Percentiles rank a stretch among this genome's conserved stretches.
Conservation (phyloP, 2,329 filamentous ascomycete species). For the Fusarium begoniae region DNA sequence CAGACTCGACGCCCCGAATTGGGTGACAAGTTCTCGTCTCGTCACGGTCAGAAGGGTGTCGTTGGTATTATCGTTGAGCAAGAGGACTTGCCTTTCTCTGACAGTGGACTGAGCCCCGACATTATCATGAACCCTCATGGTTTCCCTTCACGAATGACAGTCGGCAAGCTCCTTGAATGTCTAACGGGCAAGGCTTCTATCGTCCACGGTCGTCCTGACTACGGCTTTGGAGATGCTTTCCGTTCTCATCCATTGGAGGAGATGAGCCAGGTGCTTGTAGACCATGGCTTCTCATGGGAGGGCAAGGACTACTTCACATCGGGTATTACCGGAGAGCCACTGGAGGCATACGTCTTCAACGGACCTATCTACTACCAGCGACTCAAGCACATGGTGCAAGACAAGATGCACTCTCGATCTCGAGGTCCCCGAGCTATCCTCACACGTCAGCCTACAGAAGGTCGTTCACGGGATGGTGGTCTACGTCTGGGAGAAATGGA, state of each 20-base stretch:
- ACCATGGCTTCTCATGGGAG: slow-evolving; percentile 93
- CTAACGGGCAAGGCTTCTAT: slow-evolving; percentile 94
- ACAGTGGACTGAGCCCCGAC: slow-evolving; percentile 89
- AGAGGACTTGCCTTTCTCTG: slow-evolving; percentile 95
- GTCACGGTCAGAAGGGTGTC: slow-evolving; percentile 98
- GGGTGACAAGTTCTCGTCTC: slow-evolving; percentile 98
- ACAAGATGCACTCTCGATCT: slow-evolving; percentile 98
- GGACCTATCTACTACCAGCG: slow-evolving; percentile 99
- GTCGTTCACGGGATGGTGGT: slow-evolving; percentile 90
- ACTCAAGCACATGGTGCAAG: slow-evolving; percentile 99
- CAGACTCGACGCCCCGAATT: slow-evolving; percentile 95
- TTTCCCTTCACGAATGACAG: slow-evolving; percentile 99
- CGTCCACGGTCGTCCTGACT: slow-evolving; percentile 83
- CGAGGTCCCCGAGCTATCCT: slow-evolving; percentile 90
- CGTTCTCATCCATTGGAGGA: slow-evolving; percentile 84
- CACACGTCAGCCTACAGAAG: slow-evolving; percentile 95
- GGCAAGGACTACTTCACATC: slow-evolving; percentile 97
- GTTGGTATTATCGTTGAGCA: slow-evolving; percentile 97
- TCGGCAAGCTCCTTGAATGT: slow-evolving; percentile 96
- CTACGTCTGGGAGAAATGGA: slow-evolving; percentile 98
- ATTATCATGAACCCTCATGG: slow-evolving; percentile 99
- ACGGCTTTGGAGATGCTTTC: slow-evolving; percentile 84
- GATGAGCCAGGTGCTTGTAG: slow-evolving; percentile 85
- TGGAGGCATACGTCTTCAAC: slow-evolving; percentile 97
- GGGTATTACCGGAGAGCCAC: slow-evolving; percentile 91